These are phyloP conservation scores for Cajanus cajan DNA, from an alignment of 306 rosid species.

Conservation along the genomic window DNA sequence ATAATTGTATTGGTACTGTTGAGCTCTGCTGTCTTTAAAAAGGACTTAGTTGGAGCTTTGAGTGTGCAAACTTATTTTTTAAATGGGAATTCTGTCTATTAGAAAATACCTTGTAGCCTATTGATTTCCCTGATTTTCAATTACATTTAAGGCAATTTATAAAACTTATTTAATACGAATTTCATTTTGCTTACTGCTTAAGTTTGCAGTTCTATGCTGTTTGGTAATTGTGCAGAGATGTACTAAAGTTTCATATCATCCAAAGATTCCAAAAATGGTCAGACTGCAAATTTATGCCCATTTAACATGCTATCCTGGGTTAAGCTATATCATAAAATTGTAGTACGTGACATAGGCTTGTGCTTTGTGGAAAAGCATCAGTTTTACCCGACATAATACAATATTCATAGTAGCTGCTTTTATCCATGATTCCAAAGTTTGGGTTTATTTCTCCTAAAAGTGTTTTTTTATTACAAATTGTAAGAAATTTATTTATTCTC, in stretches of 20 bases:
- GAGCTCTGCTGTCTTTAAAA: not conserved
- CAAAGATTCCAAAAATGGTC: not conserved
- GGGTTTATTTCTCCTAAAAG: not conserved
- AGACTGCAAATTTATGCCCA: not conserved
- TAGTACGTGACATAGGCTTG: not conserved
- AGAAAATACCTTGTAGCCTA: not conserved
- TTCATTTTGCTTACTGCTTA: not conserved
- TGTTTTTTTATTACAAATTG: constrained; percentile 2
- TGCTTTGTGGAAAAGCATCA: not conserved
- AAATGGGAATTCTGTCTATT: not conserved
- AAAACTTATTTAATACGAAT: not conserved
- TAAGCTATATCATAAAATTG: not conserved
- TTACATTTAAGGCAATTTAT: not conserved
- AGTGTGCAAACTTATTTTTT: not conserved
- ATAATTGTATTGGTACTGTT: not conserved
- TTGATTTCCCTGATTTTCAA: not conserved
- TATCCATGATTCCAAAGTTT: not conserved
- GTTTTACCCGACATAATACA: not conserved
- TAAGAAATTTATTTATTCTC: constrained; percentile 17
- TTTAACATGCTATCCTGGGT: not conserved
- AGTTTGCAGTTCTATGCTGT: not conserved
- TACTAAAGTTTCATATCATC: not conserved
- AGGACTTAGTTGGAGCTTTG: not conserved
- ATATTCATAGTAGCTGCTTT: not conserved
- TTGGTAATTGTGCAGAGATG: not conserved